A percentile compares a stretch with the other conserved stretches of the same genome.
Evolutionary conservation across 2,329 filamentous ascomycete genomes (phyloP).

Genomic region (Paraphoma sp.): DNA sequence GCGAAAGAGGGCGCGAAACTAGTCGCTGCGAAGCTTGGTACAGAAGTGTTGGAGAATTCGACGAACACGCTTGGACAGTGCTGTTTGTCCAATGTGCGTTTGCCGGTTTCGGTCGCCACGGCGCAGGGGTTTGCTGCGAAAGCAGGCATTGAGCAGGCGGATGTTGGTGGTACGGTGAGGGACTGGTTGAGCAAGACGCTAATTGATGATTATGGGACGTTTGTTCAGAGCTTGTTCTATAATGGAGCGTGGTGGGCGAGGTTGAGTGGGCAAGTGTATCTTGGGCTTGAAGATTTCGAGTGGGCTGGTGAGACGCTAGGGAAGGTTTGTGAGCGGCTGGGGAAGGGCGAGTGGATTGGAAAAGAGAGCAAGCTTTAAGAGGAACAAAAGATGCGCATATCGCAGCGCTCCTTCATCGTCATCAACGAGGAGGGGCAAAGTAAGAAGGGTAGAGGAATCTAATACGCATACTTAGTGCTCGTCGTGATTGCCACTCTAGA

Average conservation of each 20-base stretch:
- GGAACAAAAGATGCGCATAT: background rate
- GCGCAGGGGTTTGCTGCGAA: slow-evolving; percentile 28
- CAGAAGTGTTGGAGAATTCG: slow-evolving; percentile 73
- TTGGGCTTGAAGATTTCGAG: slow-evolving; percentile 81
- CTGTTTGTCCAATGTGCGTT: slow-evolving; percentile 73
- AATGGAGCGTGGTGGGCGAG: slow-evolving; percentile 71
- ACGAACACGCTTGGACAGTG: slow-evolving; percentile 69
- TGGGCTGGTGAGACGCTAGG: slow-evolving; percentile 68
- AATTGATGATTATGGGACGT: slow-evolving; percentile 71
- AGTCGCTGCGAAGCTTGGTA: slow-evolving; percentile 70
- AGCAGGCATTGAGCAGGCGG: slow-evolving; percentile 21
- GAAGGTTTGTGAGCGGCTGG: slow-evolving; percentile 61
- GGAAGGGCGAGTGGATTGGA: slow-evolving; percentile 50
- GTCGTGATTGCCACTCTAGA: too few species aligned
- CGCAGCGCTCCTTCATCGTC: background rate
- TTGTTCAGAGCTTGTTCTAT: slow-evolving; percentile 70
- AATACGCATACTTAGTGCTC: too few species aligned
- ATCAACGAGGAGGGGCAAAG: background rate
- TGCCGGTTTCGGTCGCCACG: slow-evolving; percentile 65
- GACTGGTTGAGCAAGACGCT: slow-evolving; percentile 49
- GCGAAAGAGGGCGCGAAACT: slow-evolving; percentile 68
- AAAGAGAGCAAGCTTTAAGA: slow-evolving; percentile 13
- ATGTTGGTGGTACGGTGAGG: slow-evolving; percentile 39
- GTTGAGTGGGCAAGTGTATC: slow-evolving; percentile 81
- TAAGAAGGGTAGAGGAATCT: background rate